Base-by-base conservation (phyloP, 768 basidiomycete genomes). In the Tricholoma hemisulphureum region DNA sequence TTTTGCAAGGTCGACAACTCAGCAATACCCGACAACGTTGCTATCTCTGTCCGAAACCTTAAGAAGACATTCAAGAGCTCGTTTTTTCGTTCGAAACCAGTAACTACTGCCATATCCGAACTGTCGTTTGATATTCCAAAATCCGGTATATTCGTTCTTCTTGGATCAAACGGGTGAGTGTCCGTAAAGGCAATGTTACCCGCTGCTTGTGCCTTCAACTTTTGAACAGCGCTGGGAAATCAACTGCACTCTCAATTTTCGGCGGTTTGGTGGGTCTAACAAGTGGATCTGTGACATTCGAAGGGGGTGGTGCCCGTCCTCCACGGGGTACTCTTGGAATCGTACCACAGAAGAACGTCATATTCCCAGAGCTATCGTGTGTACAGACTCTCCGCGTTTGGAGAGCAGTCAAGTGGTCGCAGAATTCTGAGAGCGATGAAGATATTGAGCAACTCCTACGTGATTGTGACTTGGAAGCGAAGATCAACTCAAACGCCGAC, bases 261-360 rank as follows among this genome's bases (percentile, higher is more conserved):
- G 88, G 80, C 3, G 83, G 85, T 2, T 75, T 93, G 10, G 70
- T 84, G 8, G 82, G 82, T 6, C 80, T 78, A 18, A 85, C 82
- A 4, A 72, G 77, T 23, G 91, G 91, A 29, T 74, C 76, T 2
- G 75, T 92, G 16, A 72, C 76, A 0, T 82, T 80, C 51, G 82
- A 82, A 63, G 83, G 83, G 32, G 83, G 84, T 0, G 68, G 73
- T 16, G 65, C 77, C 37, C 75, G 74, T 26, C 85, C 87, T 6
- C 75, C 85, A 4, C 83, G 83, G 0, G 88, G 89, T 6, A 82
- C 81, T 0, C 67, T 93, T 16, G 90, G 91, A 2, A 86, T 93
- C 57, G 89, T 90, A 0, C 88, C 89, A 1, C 90, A 92, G 73
- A 91, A 89, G 74, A 91, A 93, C 63, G 89, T 93, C 4, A 76